These are phyloP conservation scores for Podospora pseudoanserina DNA, from an alignment of 495 filamentous ascomycete species.

Conservation along the genomic window DNA sequence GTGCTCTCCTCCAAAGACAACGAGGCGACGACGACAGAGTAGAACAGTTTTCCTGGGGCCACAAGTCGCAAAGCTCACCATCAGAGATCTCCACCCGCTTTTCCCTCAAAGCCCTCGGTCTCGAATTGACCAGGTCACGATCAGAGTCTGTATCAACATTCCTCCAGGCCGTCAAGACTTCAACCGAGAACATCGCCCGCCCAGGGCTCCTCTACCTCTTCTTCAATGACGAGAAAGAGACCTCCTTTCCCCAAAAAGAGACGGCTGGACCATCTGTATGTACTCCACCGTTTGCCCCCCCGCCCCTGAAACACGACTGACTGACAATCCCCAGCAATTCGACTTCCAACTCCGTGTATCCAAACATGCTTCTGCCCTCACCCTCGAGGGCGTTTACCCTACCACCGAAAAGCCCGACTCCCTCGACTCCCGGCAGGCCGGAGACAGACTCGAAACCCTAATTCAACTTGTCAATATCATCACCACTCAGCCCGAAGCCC, in stretches of 20 bases:
- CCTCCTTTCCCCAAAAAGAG: background rate
- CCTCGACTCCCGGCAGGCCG: constrained; percentile 9
- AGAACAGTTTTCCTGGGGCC: constrained; percentile 17
- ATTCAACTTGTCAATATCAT: constrained; percentile 11
- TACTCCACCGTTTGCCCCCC: background rate
- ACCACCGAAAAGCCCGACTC: constrained; percentile 6
- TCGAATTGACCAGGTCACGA: constrained; percentile 11
- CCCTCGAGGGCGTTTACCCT: constrained; percentile 14
- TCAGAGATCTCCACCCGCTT: constrained; percentile 8
- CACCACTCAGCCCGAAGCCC: constrained; percentile 1
- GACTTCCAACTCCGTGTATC: constrained; percentile 17
- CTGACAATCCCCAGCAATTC: constrained; percentile 10
- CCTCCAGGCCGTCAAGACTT: constrained; percentile 4
- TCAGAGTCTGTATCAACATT: constrained; percentile 8
- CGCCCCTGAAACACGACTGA: background rate
- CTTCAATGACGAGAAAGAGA: constrained; percentile 14
- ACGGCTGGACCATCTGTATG: constrained; percentile 11
- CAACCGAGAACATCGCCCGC: constrained; percentile 1
- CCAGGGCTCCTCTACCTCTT: constrained; percentile 8
- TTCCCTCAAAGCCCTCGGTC: constrained; percentile 6
- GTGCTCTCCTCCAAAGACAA: constrained; percentile 17
- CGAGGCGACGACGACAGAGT: constrained; percentile 15
- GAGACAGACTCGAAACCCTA: constrained; percentile 14
- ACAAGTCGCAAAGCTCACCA: constrained; percentile 1
- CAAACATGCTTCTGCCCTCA: constrained; percentile 8